Evolutionary conservation across 75 land plant genomes (phyloP).

Genomic region (Gnetum montanum): DNA sequence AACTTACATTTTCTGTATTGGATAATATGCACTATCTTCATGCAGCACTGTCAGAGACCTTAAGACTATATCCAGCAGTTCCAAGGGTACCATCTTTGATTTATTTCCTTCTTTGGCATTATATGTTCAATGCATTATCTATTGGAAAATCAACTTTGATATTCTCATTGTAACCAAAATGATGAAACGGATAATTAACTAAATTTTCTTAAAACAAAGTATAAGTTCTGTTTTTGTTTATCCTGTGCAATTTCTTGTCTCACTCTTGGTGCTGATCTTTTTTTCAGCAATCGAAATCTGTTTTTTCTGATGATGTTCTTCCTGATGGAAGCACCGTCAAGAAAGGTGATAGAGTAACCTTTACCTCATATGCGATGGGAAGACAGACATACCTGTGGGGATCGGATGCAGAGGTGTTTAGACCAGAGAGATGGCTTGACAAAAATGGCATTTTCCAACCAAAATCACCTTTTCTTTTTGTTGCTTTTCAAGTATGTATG

Average conservation of each 20-base stretch:
- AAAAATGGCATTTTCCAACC: slow-evolving; percentile 26
- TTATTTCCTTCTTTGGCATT: too few species aligned
- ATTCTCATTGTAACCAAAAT: too few species aligned
- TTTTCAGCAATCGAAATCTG: slow-evolving; percentile 39
- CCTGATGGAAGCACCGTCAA: slow-evolving; percentile 33
- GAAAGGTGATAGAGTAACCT: slow-evolving; percentile 25
- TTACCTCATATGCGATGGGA: slow-evolving; percentile 35
- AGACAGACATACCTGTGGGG: slow-evolving; percentile 36
- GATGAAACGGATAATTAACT: too few species aligned
- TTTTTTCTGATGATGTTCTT: slow-evolving; percentile 32
- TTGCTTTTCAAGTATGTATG: slow-evolving; percentile 38
- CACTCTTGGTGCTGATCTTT: too few species aligned
- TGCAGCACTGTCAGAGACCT: slow-evolving; percentile 67
- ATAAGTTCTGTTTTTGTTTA: too few species aligned
- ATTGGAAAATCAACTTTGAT: neutral
- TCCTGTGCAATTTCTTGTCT: too few species aligned
- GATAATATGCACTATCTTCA: slow-evolving; percentile 71
- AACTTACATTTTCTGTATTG: slow-evolving; percentile 3
- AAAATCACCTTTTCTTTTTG: slow-evolving; percentile 36
- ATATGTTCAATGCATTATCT: too few species aligned
- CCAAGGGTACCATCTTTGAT: slow-evolving; percentile 42
- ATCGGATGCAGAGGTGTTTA: slow-evolving; percentile 27
- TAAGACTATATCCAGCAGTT: slow-evolving; percentile 75
- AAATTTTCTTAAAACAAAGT: too few species aligned
- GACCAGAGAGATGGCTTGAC: slow-evolving; percentile 42